Base-by-base conservation (phyloP, 768 basidiomycete genomes). In the Xanthoconium purpureum region DNA sequence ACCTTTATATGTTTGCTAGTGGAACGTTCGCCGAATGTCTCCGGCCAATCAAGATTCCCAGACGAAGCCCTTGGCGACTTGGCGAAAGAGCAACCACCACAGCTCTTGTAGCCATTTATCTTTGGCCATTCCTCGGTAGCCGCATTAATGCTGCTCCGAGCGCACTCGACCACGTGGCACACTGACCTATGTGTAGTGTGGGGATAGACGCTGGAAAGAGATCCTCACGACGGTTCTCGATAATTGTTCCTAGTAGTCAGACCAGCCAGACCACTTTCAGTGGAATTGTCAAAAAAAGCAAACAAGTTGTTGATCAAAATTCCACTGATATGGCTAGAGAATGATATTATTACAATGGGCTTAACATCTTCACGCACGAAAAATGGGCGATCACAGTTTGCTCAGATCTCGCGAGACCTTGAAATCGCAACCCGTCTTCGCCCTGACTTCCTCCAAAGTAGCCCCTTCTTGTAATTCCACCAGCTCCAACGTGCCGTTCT, bases 371-470 rank as follows among this genome's bases (percentile, higher is more conserved):
- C 24, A 47, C 33, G 53, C 36, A 56, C 53, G 46, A 65, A 24
- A 37, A 32, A 24, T 15, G 18, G 47, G 35, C 35, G 45, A 62
- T 73, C 70, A 84, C 65, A 81, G 77, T 30, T 69, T 77, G 38
- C 81, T 82, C 28, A 88, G 54, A 38, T 79, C 69, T 45, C 73
- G 74, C 57, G 79, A 71, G 36, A 89, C 79, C 57, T 80, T 80
- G 75, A 95, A 97, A 30, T 86, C 83, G 52, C 89, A 91, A 4
- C 85, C 91, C 4, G 95, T 98, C 81, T 93, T 94, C 24, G 84
- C 83, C 71, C 77, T 83, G 40, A 97, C 85, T 66, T 95, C 91
- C 29, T 93, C 91, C 50, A 96, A 67, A 1, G 84, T 85, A 29
- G 88, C 84, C 3, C 94, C 94, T 59, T 88, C 83, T n/a, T 91